A percentile compares a stretch with the other conserved stretches of the same genome.
Conservation (phyloP, 2,329 filamentous ascomycete species). For the Clathrospora elynae region DNA sequence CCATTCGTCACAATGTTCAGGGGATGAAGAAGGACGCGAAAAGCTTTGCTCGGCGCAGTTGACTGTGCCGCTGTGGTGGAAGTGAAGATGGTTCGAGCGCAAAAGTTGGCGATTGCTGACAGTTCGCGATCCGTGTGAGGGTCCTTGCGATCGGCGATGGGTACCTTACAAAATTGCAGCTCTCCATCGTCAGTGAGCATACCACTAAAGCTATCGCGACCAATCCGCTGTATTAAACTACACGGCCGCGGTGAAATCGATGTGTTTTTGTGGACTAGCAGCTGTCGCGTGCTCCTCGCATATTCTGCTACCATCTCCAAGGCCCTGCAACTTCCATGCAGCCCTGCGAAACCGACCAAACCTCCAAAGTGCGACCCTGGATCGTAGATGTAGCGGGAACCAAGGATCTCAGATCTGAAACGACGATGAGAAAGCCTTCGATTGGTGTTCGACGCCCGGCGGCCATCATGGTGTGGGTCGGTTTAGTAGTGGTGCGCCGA, state of each 20-base stretch:
- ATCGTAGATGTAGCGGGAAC: conserved; percentile 23
- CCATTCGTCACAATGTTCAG: conserved; percentile 13
- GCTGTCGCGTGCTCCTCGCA: conserved; percentile 11
- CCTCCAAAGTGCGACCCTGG: conserved; percentile 10
- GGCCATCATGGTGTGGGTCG: conserved; percentile 30
- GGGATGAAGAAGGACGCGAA: conserved; percentile 1
- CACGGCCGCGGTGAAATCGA: no score
- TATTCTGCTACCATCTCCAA: neutral
- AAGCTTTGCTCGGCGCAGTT: conserved; percentile 3
- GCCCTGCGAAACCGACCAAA: conserved; percentile 3
- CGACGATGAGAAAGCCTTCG: conserved; percentile 14
- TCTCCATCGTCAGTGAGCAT: no score
- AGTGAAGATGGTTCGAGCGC: neutral
- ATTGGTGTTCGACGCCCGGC: conserved; percentile 22
- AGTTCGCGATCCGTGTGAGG: no score
- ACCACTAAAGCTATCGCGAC: no score
- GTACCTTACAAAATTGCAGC: no score
- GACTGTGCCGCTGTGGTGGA: conserved; percentile 3
- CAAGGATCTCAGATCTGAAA: conserved; percentile 26
- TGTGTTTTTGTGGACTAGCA: neutral
- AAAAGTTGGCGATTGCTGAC: neutral
- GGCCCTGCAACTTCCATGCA: conserved; percentile 2
- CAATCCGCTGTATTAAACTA: no score
- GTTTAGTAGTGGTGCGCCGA: conserved; percentile 27
- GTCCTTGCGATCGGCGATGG: no score